Evolutionary conservation across 768 basidiomycete genomes (phyloP).

Genomic region (Jaapia argillacea): DNA sequence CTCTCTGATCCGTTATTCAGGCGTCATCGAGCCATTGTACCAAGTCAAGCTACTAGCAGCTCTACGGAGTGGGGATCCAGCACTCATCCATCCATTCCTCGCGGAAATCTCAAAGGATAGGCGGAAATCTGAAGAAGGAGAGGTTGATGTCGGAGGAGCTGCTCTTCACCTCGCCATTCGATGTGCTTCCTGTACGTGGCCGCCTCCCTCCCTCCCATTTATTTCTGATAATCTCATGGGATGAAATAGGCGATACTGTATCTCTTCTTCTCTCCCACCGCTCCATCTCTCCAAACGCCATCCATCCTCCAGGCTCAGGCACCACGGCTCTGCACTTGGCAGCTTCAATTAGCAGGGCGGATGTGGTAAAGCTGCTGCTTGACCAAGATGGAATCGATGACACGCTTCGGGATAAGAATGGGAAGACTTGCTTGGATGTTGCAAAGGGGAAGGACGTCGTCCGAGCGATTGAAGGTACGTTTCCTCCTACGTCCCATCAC

Average conservation of each 20-base stretch:
- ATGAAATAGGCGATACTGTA: slow-evolving; percentile 50
- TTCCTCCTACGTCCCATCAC: neutral
- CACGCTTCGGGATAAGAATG: slow-evolving; percentile 53
- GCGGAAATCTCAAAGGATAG: slow-evolving; percentile 62
- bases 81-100: slow-evolving; percentile 75
- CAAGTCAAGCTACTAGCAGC: slow-evolving; percentile 32
- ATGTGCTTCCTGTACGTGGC: slow-evolving; percentile 59
- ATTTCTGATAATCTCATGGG: neutral
- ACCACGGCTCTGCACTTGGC: slow-evolving; percentile 67
- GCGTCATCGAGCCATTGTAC: slow-evolving; percentile 22
- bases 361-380: slow-evolving; percentile 66
- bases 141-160: slow-evolving; percentile 58
- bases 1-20: neutral
- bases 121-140: slow-evolving; percentile 35
- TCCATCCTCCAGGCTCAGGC: slow-evolving; percentile 64
- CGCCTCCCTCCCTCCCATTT: neutral
- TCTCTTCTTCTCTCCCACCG: slow-evolving; percentile 59
- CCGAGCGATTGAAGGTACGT: slow-evolving; percentile 59
- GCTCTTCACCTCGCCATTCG: slow-evolving; percentile 78
- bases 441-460: slow-evolving; percentile 60
- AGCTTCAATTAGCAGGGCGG: slow-evolving; percentile 61
- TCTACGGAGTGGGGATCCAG: slow-evolving; percentile 49
- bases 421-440: slow-evolving; percentile 61
- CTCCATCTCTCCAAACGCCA: slow-evolving; percentile 69
- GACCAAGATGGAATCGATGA: slow-evolving; percentile 80